Conservation (phyloP, 352 stramenopile genomes). For the Plasmopara halstedii region DNA sequence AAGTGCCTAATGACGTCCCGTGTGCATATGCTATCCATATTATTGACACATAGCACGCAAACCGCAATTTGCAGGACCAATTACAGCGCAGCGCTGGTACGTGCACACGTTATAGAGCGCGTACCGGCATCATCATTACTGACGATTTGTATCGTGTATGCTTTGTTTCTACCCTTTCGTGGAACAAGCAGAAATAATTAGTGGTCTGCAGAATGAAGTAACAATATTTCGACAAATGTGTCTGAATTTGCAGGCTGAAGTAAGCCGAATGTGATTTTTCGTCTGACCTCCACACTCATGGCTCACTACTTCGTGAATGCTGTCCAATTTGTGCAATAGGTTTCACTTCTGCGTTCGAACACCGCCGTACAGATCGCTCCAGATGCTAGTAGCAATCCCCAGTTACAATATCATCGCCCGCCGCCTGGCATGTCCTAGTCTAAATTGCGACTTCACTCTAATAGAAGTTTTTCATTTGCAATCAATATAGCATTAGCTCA, state of each 20-base stretch:
- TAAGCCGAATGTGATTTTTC: slow-evolving; percentile 23
- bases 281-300: neutral
- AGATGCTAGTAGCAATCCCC: slow-evolving; percentile 13
- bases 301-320: neutral
- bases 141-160: slow-evolving; percentile 11
- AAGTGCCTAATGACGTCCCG: too few species aligned
- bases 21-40: neutral
- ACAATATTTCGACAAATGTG: slow-evolving; percentile 80
- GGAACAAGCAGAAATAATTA: slow-evolving; percentile 44
- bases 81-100: slow-evolving; percentile 49
- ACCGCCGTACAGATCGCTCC: neutral
- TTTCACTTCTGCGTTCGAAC: slow-evolving; percentile 30
- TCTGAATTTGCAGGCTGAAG: slow-evolving; percentile 68
- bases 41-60: slow-evolving; percentile 45
- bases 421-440: slow-evolving; percentile 51
- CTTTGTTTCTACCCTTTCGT: too few species aligned
- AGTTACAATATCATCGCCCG: slow-evolving; percentile 25
- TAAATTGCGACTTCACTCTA: slow-evolving; percentile 8
- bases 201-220: slow-evolving; percentile 65
- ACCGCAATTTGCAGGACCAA: slow-evolving; percentile 60
- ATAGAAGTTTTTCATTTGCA: slow-evolving; percentile 15
- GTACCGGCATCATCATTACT: slow-evolving; percentile 4
- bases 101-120: slow-evolving; percentile 11
- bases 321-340: slow-evolving; percentile 7
- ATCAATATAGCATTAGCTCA: too few species aligned